phyloP scores from a whole-genome alignment of 352 stramenopile genomes.

The Globisporangium carolinianum region DNA sequence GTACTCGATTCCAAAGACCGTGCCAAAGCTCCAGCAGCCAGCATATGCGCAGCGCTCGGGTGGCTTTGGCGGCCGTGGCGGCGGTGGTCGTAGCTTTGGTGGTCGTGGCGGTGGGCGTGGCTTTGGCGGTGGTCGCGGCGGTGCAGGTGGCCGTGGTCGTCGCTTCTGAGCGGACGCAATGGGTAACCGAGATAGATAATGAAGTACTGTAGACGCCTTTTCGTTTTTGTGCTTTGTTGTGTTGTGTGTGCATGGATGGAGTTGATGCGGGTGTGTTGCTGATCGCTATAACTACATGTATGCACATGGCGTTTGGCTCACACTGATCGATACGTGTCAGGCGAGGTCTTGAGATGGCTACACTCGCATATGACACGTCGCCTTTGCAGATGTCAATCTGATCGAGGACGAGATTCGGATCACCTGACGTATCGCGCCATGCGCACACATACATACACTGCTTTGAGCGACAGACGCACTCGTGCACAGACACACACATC shows the following conservation, averaged over 20 bases:
- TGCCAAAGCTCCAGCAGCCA: slow-evolving; percentile 74
- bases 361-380: too few species aligned
- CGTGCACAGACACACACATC: too few species aligned
- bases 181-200: neutral
- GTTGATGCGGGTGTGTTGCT: neutral
- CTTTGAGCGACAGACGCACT: too few species aligned
- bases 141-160: neutral
- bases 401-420: too few species aligned
- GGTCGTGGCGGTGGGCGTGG: slow-evolving; percentile 25
- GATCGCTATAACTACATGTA: too few species aligned
- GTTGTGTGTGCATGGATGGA: neutral
- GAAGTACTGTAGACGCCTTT: neutral
- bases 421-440: too few species aligned
- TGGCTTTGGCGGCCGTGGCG: slow-evolving; percentile 23
- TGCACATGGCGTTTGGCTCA: neutral
- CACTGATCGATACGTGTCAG: too few species aligned
- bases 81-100: slow-evolving; percentile 29
- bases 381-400: too few species aligned
- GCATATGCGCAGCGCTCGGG: slow-evolving; percentile 41
- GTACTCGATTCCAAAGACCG: slow-evolving; percentile 71
- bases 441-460: too few species aligned
- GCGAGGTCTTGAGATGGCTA: too few species aligned
- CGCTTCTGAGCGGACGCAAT: neutral
- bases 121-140: slow-evolving; percentile 16
- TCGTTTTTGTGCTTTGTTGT: neutral